Conservation (phyloP, 2,329 filamentous ascomycete species). For the Aaosphaeria pasadenensis region DNA sequence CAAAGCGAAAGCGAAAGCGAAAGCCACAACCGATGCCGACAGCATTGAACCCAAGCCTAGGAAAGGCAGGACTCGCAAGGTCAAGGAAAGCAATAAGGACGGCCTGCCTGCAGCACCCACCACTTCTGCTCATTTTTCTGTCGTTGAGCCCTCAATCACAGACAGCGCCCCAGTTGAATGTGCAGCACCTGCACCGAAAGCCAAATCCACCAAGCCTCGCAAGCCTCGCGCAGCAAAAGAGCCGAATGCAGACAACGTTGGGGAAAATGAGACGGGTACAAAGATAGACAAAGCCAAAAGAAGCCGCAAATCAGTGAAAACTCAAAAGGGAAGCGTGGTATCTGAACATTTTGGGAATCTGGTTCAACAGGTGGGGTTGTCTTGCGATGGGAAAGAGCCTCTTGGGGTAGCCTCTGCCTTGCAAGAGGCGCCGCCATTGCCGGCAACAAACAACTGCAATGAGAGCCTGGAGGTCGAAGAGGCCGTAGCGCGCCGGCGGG, state of each 20-base stretch:
- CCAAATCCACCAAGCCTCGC: conserved; percentile 23
- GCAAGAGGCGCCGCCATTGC: too few relatives aligned
- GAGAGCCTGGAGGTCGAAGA: conserved; percentile 23
- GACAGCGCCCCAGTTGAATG: conserved; percentile 5
- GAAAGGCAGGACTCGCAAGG: conserved; percentile 23
- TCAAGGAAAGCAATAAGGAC: conserved; percentile 14
- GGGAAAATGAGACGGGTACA: too few relatives aligned
- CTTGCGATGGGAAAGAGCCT: too few relatives aligned
- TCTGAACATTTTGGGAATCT: too few relatives aligned
- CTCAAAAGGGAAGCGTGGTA: too few relatives aligned
- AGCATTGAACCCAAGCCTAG: conserved; percentile 12
- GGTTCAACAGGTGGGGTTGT: too few relatives aligned
- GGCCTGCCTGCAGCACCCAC: conserved; percentile 4
- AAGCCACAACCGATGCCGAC: background rate
- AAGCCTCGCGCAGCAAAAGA: conserved; percentile 16
- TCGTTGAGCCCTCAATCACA: conserved; percentile 2
- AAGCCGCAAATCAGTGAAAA: too few relatives aligned
- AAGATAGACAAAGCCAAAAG: too few relatives aligned
- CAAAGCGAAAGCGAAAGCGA: background rate
- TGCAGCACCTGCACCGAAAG: conserved; percentile 9
- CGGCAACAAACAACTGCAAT: background rate
- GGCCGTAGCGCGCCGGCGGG: conserved; percentile 25
- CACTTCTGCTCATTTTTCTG: conserved; percentile 19
- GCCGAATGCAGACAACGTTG: too few relatives aligned
- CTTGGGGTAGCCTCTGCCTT: too few relatives aligned